Base-by-base conservation (phyloP, 2,329 filamentous ascomycete species). In the Bipolaris oryzae region DNA sequence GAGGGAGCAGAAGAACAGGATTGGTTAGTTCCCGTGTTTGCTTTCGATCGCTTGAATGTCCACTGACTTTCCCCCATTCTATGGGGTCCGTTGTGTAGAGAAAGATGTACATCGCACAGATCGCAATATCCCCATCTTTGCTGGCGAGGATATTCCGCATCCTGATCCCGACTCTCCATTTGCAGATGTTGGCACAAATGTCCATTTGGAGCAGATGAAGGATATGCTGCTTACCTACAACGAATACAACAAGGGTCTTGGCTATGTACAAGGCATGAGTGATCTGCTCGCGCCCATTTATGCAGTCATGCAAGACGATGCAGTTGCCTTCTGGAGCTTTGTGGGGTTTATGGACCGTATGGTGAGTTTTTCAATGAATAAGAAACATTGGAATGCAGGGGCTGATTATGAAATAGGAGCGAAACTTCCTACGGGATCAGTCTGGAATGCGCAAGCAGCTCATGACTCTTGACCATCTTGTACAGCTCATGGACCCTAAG, bases 171-270 rank as follows among this genome's bases (percentile, higher is more conserved):
- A 94, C 60, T 98, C 94, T 0, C 94, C 95, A 0, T 99, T 98
- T 76, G 91, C 94, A 11, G 90, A 93, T 42, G 86, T 88, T 3
- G 95, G 95, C 61, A 99, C 95, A 44, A 99, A 99, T 69, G 93
- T 97, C 5, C 95, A 99, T 76, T 85, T 99, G 62, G 95, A 99
- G 77, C 95, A 99, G 79, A 91, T 99, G 86, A 99, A 99, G 79
- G 95, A 99, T 74, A 96, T 99, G 91, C 87, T 99, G 0, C 84
- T 99, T 16, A 98, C 95, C 0, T 99, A 99, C 77, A 98, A 99
- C 74, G 95, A 99, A 78, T 96, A 96, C 78, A 99, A 99, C 79
- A 90, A 88, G 57, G 91, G 95, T 56, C 84, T 99, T 2, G 95
- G 96, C 46, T 99, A 99, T 72, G 95, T 99, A 1, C 95, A 99